Conservation (phyloP, 139 green algal species). For the Choricystis sp. region DNA sequence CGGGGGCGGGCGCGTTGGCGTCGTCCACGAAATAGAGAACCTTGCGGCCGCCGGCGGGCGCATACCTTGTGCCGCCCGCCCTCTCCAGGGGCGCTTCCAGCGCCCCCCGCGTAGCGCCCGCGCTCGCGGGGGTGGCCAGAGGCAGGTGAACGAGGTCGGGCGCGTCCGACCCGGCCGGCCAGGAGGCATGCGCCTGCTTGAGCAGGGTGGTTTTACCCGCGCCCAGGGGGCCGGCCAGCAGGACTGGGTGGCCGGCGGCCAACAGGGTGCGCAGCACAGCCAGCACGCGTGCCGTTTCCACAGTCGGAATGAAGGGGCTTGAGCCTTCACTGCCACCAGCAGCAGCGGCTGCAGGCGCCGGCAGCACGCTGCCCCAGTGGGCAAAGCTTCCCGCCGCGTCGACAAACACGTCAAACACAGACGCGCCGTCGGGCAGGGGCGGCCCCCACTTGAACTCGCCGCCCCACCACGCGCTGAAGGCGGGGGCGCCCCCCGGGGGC, state of each 20-base stretch:
- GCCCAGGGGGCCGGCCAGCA: constrained; percentile 14
- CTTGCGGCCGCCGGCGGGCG: constrained; percentile 46
- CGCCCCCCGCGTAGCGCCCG: constrained; percentile 36
- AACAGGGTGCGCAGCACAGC: background rate
- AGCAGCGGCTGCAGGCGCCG: too few relatives aligned
- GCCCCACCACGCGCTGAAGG: constrained; percentile 47
- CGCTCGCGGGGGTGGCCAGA: too few relatives aligned
- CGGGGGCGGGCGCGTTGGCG: constrained; percentile 78
- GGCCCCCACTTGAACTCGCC: constrained; percentile 36
- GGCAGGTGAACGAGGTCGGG: background rate
- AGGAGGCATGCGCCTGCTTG: constrained; percentile 43
- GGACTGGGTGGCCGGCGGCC: background rate
- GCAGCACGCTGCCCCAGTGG: too few relatives aligned
- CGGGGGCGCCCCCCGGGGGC: background rate
- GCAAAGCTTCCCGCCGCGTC: background rate
- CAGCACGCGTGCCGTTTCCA: too few relatives aligned
- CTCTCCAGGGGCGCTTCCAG: constrained; percentile 70
- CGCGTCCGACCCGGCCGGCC: too few relatives aligned
- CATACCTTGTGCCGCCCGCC: constrained; percentile 70
- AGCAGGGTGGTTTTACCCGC: constrained; percentile 79
- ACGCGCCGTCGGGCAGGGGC: background rate
- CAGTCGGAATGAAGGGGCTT: background rate
- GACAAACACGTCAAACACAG: background rate
- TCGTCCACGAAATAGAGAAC: constrained; percentile 87
- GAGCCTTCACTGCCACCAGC: too few relatives aligned